Evolutionary conservation across 2,329 filamentous ascomycete species (phyloP).

Genomic region (Pyrenophora graminea): DNA sequence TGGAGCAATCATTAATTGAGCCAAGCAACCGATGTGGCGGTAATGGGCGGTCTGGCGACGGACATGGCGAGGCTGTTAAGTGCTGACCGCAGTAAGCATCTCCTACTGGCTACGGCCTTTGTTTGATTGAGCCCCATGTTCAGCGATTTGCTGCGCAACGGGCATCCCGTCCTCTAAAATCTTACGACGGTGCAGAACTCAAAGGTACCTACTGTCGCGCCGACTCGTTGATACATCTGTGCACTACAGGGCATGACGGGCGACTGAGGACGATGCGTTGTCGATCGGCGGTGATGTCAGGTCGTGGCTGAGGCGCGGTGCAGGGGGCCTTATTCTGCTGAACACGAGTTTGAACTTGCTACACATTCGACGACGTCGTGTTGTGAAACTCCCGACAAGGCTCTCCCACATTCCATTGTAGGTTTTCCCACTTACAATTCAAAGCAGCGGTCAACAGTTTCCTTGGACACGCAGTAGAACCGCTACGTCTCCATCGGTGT

Average conservation of each 20-base stretch:
- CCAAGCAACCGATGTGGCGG: slow-evolving; percentile 13
- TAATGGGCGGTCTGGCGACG: slow-evolving; percentile 16
- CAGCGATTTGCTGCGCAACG: slow-evolving; percentile 1
- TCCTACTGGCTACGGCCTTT: slow-evolving; percentile 6
- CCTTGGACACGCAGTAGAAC: too few species aligned
- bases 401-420: neutral
- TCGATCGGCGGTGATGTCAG: slow-evolving; percentile 14
- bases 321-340: slow-evolving; percentile 4
- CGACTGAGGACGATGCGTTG: slow-evolving; percentile 11
- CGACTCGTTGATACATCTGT: slow-evolving; percentile 6
- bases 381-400: neutral
- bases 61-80: slow-evolving; percentile 21
- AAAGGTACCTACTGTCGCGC: neutral
- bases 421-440: neutral
- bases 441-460: neutral
- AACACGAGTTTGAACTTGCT: slow-evolving; percentile 1
- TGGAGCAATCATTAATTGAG: slow-evolving; percentile 8
- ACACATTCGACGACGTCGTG: slow-evolving; percentile 2
- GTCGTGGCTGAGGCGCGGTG: slow-evolving; percentile 11
- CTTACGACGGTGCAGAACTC: neutral
- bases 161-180: slow-evolving; percentile 4
- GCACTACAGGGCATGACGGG: slow-evolving; percentile 14
- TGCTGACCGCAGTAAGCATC: slow-evolving; percentile 25
- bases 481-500: slow-evolving; percentile 3
- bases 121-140: neutral